phyloP scores from a whole-genome alignment of 1,139 yeast species.

The Maudiozyma humilis region DNA sequence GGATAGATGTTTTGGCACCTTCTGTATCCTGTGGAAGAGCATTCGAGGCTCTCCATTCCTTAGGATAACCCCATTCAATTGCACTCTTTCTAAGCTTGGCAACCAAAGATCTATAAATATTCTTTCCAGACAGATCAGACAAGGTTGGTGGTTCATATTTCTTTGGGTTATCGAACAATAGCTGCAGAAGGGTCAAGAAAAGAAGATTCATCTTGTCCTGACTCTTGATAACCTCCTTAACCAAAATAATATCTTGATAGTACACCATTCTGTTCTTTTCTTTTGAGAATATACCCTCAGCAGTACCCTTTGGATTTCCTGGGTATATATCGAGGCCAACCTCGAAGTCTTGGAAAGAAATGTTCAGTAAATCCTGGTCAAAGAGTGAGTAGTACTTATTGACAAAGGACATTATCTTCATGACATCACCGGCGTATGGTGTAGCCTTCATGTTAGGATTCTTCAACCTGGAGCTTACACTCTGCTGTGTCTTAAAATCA shows the following conservation, averaged over 20 bases:
- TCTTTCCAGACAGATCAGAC: slow-evolving; percentile 11
- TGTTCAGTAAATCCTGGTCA: slow-evolving; percentile 31
- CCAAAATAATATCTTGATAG: slow-evolving; percentile 26
- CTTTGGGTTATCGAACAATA: slow-evolving; percentile 18
- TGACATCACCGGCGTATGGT: slow-evolving; percentile 41
- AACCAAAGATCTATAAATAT: slow-evolving; percentile 32
- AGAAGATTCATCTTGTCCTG: slow-evolving; percentile 29
- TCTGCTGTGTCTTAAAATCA: slow-evolving; percentile 25
- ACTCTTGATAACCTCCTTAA: slow-evolving; percentile 23
- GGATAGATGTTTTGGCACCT: slow-evolving; percentile 1
- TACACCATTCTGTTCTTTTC: slow-evolving; percentile 13
- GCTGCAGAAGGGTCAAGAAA: slow-evolving; percentile 22
- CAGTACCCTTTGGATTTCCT: slow-evolving; percentile 9
- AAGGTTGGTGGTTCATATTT: slow-evolving; percentile 5
- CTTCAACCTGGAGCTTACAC: slow-evolving; percentile 23
- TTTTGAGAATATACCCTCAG: slow-evolving; percentile 8
- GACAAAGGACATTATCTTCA: slow-evolving; percentile 38
- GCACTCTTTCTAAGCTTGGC: slow-evolving; percentile 31
- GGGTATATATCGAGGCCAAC: slow-evolving; percentile 39
- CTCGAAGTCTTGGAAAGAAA: slow-evolving; percentile 45
- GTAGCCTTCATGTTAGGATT: slow-evolving; percentile 31
- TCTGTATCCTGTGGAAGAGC: slow-evolving; percentile 18
- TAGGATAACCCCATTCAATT: slow-evolving; percentile 37
- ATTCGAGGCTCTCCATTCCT: slow-evolving; percentile 35
- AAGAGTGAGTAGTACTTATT: slow-evolving; percentile 36